Percentiles rank a stretch among this genome's conserved stretches.
Evolutionary conservation across 2,329 filamentous ascomycete genomes (phyloP).

Genomic region (Mycosphaerella sp.): DNA sequence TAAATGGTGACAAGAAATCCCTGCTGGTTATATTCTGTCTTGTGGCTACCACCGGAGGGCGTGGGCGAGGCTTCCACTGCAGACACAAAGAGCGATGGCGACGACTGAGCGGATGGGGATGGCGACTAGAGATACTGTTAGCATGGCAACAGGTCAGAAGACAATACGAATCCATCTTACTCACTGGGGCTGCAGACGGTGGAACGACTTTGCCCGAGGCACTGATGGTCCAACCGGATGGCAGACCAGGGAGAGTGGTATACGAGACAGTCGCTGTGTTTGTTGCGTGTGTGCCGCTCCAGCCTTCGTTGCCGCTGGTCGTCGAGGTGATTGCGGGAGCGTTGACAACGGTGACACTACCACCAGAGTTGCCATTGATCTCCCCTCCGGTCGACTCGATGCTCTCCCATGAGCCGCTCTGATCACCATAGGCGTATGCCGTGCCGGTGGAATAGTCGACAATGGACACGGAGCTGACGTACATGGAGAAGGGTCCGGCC

Average conservation of each 20-base stretch:
- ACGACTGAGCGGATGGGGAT: conserved; percentile 49
- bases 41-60: conserved; percentile 27
- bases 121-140: conserved; percentile 31
- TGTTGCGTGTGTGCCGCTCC: conserved; percentile 53
- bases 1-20: conserved; percentile 47
- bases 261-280: conserved; percentile 37
- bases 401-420: conserved; percentile 70
- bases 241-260: conserved; percentile 54
- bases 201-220: conserved; percentile 73
- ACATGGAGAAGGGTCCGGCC: conserved; percentile 79
- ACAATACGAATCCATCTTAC: conserved; percentile 46
- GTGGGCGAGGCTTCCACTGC: conserved; percentile 42
- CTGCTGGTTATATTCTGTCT: conserved; percentile 45
- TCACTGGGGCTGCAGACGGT: conserved; percentile 60
- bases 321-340: conserved; percentile 60
- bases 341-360: conserved; percentile 48
- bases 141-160: conserved; percentile 6
- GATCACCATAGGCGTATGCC: conserved; percentile 75
- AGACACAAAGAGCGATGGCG: conserved; percentile 44
- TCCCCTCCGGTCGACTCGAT: conserved; percentile 74
- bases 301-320: conserved; percentile 57
- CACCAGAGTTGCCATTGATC: conserved; percentile 53
- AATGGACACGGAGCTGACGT: conserved; percentile 66
- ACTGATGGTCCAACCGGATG: conserved; percentile 74
- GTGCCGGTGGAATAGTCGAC: conserved; percentile 91